phyloP scores from a whole-genome alignment of 2,329 filamentous ascomycete genomes.

The Arthrinium puccinioides region DNA sequence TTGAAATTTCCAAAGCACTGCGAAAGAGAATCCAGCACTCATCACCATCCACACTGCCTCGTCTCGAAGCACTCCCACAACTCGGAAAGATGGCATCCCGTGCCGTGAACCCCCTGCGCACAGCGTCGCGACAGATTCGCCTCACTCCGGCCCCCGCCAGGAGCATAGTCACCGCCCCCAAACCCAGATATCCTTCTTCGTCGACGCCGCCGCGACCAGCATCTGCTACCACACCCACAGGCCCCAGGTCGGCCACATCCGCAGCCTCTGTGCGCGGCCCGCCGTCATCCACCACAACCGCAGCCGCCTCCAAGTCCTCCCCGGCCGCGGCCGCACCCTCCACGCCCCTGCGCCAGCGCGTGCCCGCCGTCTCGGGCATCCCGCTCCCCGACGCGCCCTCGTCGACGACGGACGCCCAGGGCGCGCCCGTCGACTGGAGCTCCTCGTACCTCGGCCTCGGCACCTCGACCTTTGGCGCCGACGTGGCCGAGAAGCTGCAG shows the following conservation, averaged over 20 bases:
- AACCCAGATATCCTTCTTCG: not conserved
- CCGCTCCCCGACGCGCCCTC: constrained; percentile 19
- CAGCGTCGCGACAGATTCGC: not conserved
- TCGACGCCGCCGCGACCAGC: not conserved
- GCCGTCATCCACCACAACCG: constrained; percentile 7
- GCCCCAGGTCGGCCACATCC: not conserved
- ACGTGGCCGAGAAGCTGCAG: constrained; percentile 62
- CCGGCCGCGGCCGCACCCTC: constrained; percentile 5
- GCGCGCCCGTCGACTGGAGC: constrained; percentile 62
- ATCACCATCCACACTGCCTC: no score
- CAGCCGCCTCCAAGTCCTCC: constrained; percentile 7
- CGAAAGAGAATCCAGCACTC: no score
- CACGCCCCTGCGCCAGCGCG: constrained; percentile 10
- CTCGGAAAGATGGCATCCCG: constrained; percentile 2
- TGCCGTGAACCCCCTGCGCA: not conserved
- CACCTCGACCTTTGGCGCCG: constrained; percentile 59
- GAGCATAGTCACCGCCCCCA: not conserved
- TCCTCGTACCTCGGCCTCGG: constrained; percentile 77
- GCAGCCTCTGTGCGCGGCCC: constrained; percentile 2
- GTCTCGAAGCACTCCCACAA: no score
- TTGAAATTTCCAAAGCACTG: no score
- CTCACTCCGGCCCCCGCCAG: not conserved
- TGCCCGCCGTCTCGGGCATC: constrained; percentile 19
- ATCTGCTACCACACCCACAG: constrained; percentile 4
- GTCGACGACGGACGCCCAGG: not conserved